phyloP scores from a whole-genome alignment of 73 alveolate species.

The Uronychia binucleata region DNA sequence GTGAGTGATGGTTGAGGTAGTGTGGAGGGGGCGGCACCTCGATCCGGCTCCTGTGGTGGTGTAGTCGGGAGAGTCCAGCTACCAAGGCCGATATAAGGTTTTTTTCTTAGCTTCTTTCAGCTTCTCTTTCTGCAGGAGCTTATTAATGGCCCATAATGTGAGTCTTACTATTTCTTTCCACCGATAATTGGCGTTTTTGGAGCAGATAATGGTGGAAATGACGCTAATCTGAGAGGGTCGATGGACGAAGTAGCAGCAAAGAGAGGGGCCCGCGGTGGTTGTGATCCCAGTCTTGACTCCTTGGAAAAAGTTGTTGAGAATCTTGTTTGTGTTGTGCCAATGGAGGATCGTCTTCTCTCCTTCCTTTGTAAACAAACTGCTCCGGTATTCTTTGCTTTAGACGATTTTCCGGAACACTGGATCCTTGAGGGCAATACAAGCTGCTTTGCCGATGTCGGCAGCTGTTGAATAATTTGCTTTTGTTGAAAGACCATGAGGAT shows the following conservation, averaged over 20 bases:
- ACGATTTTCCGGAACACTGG: conserved; percentile 51
- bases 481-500: conserved; percentile 75
- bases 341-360: neutral
- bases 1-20: too few relatives aligned
- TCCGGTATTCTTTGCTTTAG: conserved; percentile 18
- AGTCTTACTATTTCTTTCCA: conserved; percentile 40
- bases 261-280: conserved; percentile 86
- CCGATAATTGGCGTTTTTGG: conserved; percentile 37
- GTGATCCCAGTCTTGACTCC: conserved; percentile 91
- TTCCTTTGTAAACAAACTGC: conserved; percentile 8
- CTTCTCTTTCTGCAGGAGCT: conserved; percentile 4
- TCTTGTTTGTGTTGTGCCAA: conserved; percentile 81
- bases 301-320: conserved; percentile 57
- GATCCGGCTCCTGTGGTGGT: too few relatives aligned
- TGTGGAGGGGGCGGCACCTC: too few relatives aligned
- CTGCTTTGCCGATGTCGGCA: conserved; percentile 56
- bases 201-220: conserved; percentile 8
- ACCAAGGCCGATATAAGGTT: neutral
- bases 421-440: conserved; percentile 48
- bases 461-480: conserved; percentile 68
- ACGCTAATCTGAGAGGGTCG: neutral
- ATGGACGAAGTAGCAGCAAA: conserved; percentile 27
- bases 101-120: neutral
- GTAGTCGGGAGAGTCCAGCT: neutral
- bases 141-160: conserved; percentile 50